These are phyloP conservation scores for Syzygium aromaticum DNA, from an alignment of 345 rosid genomes.

Conservation along the genomic window DNA sequence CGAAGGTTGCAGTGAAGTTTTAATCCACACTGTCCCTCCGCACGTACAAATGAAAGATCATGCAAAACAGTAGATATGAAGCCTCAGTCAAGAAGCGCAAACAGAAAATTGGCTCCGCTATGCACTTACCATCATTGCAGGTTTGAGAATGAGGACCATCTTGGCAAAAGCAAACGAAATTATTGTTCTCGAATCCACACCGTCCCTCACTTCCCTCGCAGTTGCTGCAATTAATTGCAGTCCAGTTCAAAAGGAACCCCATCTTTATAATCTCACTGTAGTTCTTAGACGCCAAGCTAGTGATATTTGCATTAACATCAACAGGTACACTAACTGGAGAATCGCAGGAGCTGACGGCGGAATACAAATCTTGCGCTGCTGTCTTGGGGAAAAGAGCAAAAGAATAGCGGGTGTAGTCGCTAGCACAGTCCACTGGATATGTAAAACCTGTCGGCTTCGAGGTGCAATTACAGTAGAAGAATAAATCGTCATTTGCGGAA, in stretches of 20 bases:
- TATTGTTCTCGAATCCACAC: conserved; percentile 26
- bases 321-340: conserved; percentile 17
- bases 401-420: conserved; percentile 12
- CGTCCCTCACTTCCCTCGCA: conserved; percentile 41
- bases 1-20: too few species aligned
- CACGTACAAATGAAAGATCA: not conserved
- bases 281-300: not conserved
- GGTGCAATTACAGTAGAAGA: conserved; percentile 17
- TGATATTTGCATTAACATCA: not conserved
- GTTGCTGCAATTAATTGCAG: conserved; percentile 24
- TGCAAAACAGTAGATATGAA: not conserved
- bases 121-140: conserved; percentile 31
- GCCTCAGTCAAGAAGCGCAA: not conserved
- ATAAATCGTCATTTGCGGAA: not conserved
- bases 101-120: not conserved
- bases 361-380: not conserved
- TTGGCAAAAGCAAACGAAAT: conserved; percentile 36
- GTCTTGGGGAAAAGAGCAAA: conserved; percentile 28
- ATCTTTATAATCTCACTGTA: conserved; percentile 27
- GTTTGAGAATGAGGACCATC: conserved; percentile 19
- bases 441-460: not conserved
- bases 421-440: conserved; percentile 8
- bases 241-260: conserved; percentile 52
- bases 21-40: not conserved
- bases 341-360: conserved; percentile 8